Percentiles rank a stretch among this genome's conserved stretches.
phyloP scores from a whole-genome alignment of 2,329 filamentous ascomycete genomes.

The Xylariaceae sp. region DNA sequence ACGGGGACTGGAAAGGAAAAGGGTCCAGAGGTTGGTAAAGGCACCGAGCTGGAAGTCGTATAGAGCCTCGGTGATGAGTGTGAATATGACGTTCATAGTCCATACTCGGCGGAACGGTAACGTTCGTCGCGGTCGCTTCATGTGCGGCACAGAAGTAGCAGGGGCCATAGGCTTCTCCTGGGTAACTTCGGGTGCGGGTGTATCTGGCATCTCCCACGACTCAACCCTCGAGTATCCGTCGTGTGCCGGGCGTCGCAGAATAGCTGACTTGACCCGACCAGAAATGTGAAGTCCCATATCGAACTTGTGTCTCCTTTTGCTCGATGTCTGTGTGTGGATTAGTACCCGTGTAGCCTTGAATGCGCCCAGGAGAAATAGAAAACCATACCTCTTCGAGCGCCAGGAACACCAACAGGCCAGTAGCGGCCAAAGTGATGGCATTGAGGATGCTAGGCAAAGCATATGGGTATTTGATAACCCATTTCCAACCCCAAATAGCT shows the following conservation, averaged over 20 bases:
- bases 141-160: conserved; percentile 26
- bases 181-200: neutral
- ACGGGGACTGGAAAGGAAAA: conserved; percentile 66
- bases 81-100: conserved; percentile 45
- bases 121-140: conserved; percentile 18
- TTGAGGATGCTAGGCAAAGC: conserved; percentile 66
- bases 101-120: conserved; percentile 40
- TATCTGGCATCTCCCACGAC: conserved; percentile 11
- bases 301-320: conserved; percentile 39
- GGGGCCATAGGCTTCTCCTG: conserved; percentile 8
- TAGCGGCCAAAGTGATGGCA: conserved; percentile 53
- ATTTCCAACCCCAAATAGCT: conserved; percentile 55
- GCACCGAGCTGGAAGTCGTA: conserved; percentile 68
- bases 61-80: conserved; percentile 60
- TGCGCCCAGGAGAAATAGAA: neutral
- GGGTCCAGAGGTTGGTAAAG: conserved; percentile 65
- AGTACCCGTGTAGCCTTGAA: neutral
- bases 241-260: conserved; percentile 24
- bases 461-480: conserved; percentile 64
- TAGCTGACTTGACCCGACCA: conserved; percentile 25
- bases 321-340: conserved; percentile 37
- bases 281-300: conserved; percentile 39
- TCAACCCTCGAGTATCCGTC: conserved; percentile 29
- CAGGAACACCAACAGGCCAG: conserved; percentile 53
- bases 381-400: conserved; percentile 59